Evolutionary conservation across 2,329 filamentous ascomycete genomes (phyloP), one percentile per base, ranked within the genome.

Genomic region (Rhinocladiella similis): DNA sequence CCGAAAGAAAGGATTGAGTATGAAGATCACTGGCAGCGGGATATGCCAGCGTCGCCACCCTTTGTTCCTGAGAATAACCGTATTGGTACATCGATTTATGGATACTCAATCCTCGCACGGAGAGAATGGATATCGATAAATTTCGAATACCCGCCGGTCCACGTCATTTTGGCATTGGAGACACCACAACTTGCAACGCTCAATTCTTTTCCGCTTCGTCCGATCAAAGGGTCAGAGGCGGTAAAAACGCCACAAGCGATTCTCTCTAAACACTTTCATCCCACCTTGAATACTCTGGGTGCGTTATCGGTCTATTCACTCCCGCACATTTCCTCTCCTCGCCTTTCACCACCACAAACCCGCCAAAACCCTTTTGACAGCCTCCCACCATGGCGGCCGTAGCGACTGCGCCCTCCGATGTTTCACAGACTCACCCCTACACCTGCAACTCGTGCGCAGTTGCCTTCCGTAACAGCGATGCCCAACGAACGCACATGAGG

Each of bases 381-480:
- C 18, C 18, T 12, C 42, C 10, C n/a, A 51, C 42, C 54, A 63
- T 63, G 61, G 59, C 61, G 36, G 50, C 61, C 36, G 43, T 43
- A 33, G 54, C 51, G n/a, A 42, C 52, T 36, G 52, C 51, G n/a
- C 38, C 47, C 18, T 36, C 13, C 18, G 62, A 66, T 36, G 51
- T 66, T 18, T 54, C 61, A 7, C 60, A 64, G 38, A 63, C 60
- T n/a, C 63, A 66, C 52, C 93, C 94, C 1, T 99, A 93, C 77
- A 97, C 93, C 54, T 99, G 94, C 85, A 99, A 97, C 75, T 94
- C 92, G 56, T 99, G 94, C 71, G 91, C 96, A 72, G 92, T 99
- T 66, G 94, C 93, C 50, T 99, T 97, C 76, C 88, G 93, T 64
- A 91, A 90, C 70, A 91, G 90, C 72, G 93, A 97, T 70, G 82